Evolutionary conservation across 441 rosid genomes (phyloP).

Genomic region (Eugenia klotzschiana): DNA sequence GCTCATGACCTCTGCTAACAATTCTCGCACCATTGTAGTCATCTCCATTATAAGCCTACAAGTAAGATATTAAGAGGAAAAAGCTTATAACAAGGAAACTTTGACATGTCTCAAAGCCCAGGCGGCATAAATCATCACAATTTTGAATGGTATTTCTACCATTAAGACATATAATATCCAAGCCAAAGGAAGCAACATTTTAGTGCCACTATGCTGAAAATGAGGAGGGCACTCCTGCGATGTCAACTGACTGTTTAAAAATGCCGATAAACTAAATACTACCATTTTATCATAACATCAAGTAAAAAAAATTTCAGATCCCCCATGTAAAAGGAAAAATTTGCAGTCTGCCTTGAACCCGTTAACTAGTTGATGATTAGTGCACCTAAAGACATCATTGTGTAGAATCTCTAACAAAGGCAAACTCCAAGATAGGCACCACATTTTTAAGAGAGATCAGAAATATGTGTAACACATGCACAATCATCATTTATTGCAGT

Average conservation of each 20-base stretch:
- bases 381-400: background rate
- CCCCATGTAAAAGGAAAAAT: background rate
- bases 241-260: background rate
- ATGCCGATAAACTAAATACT: background rate
- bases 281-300: background rate
- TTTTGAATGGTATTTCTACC: background rate
- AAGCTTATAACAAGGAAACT: conserved; percentile 4
- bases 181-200: background rate
- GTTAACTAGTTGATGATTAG: background rate
- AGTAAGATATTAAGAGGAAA: conserved; percentile 1
- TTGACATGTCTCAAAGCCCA: background rate
- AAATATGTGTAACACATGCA: background rate
- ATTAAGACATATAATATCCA: background rate
- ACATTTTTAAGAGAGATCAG: background rate
- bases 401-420: background rate
- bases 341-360: background rate
- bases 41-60: conserved; percentile 78
- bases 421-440: background rate
- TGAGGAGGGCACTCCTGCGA: background rate
- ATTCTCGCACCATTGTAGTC: conserved; percentile 96
- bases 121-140: background rate
- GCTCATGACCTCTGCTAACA: conserved; percentile 86
- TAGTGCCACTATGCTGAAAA: background rate
- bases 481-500: background rate
- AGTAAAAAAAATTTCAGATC: background rate